These are phyloP conservation scores for Spizellomyces sp. DNA, from an alignment of 192 early-diverging fungal genomes.

Conservation along the genomic window DNA sequence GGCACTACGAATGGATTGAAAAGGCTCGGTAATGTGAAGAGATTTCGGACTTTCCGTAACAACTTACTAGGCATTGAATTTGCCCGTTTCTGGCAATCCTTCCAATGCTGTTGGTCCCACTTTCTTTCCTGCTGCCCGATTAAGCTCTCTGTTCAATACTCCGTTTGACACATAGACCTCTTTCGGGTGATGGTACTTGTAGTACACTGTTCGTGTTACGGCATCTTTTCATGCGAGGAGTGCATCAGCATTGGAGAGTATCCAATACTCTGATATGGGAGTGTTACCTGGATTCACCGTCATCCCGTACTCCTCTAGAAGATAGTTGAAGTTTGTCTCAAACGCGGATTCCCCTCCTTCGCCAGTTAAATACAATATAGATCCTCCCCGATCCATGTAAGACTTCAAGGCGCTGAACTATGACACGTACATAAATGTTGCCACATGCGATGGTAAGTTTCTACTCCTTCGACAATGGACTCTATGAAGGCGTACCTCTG, in stretches of 20 bases:
- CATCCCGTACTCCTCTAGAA: conserved; percentile 67
- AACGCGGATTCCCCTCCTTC: conserved; percentile 60
- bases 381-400: conserved; percentile 62
- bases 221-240: conserved; percentile 39
- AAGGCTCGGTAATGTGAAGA: background rate
- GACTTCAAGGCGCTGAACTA: conserved; percentile 61
- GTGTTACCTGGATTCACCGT: conserved; percentile 58
- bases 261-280: background rate
- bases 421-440: background rate
- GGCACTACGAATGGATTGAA: conserved; percentile 11
- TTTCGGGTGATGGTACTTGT: conserved; percentile 68
- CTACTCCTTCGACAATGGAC: background rate
- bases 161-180: conserved; percentile 64
- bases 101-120: conserved; percentile 15
- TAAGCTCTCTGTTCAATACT: conserved; percentile 63
- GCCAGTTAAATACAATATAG: conserved; percentile 62
- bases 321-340: conserved; percentile 69
- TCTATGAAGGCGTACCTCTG: conserved; percentile 43
- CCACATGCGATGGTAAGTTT: too few species aligned
- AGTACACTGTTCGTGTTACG: conserved; percentile 60
- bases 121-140: conserved; percentile 58
- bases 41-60: background rate
- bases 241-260: background rate
- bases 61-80: conserved; percentile 38
- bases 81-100: conserved; percentile 29